A percentile compares a stretch with the other conserved stretches of the same genome.
phyloP scores from a whole-genome alignment of 106 monocot species.

The Dendrobium chrysotoxum region DNA sequence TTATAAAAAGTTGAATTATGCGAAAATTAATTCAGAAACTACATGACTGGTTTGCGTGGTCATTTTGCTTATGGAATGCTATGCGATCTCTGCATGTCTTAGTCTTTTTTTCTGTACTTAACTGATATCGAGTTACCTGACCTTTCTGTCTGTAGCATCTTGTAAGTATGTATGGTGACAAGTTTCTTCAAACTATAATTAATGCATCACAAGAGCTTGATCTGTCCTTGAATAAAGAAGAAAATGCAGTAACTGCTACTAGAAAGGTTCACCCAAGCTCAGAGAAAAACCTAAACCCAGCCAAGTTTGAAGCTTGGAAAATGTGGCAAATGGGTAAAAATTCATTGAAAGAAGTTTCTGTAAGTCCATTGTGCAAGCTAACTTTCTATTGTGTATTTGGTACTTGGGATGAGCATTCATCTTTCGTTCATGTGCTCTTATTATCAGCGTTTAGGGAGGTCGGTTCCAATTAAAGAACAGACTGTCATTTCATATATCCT shows the following conservation, averaged over 20 bases:
- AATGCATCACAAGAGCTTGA: constrained; percentile 49
- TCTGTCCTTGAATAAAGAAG: constrained; percentile 53
- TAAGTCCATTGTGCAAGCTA: constrained; percentile 28
- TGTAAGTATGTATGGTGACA: constrained; percentile 46
- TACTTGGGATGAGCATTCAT: not conserved
- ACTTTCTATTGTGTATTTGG: not conserved
- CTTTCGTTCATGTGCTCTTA: not conserved
- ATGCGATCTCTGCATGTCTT: not conserved
- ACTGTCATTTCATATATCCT: constrained; percentile 75
- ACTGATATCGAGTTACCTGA: not conserved
- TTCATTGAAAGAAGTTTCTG: constrained; percentile 70
- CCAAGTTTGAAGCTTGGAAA: constrained; percentile 80
- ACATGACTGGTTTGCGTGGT: not conserved
- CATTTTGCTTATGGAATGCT: not conserved
- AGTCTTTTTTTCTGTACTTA: not conserved
- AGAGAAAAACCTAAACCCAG: constrained; percentile 41
- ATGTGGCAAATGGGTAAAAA: constrained; percentile 63
- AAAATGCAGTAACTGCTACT: constrained; percentile 17
- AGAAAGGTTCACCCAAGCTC: constrained; percentile 22
- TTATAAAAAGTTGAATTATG: not conserved
- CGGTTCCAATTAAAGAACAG: constrained; percentile 63
- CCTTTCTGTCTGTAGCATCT: constrained; percentile 42
- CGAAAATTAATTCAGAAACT: not conserved
- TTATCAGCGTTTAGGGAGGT: constrained; percentile 36
- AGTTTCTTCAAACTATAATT: constrained; percentile 50